These are phyloP conservation scores for Eimeria sp. DNA, from an alignment of 169 alveolate species.

Conservation along the genomic window DNA sequence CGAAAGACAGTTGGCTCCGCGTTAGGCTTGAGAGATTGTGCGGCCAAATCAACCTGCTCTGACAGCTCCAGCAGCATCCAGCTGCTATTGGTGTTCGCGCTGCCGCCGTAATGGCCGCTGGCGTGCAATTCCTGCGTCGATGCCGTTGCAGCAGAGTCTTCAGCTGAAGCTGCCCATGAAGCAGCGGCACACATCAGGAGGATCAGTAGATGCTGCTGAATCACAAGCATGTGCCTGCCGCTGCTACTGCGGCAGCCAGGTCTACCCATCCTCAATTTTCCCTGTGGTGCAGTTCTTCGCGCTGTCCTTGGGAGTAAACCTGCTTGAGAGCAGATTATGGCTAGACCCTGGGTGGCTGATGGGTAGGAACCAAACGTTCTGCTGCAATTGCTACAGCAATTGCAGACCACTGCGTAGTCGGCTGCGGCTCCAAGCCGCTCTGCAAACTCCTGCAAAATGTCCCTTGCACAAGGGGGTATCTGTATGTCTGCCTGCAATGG, in stretches of 20 bases:
- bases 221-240: background rate
- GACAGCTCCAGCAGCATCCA: background rate
- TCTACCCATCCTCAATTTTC: background rate
- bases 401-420: background rate
- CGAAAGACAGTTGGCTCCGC: constrained; percentile 66
- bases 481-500: background rate
- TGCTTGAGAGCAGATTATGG: background rate
- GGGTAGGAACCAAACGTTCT: background rate
- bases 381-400: background rate
- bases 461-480: background rate
- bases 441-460: background rate
- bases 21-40: constrained; percentile 12
- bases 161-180: background rate
- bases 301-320: background rate
- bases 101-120: background rate
- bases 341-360: background rate
- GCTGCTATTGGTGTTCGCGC: constrained; percentile 1
- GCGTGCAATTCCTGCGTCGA: background rate
- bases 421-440: constrained; percentile 22
- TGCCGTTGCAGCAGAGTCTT: background rate
- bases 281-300: background rate
- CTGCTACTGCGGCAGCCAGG: background rate
- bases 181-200: background rate
- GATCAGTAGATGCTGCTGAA: background rate
- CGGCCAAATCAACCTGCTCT: background rate